Evolutionary conservation across 2,329 filamentous ascomycete species (phyloP).

Genomic region (Blastomyces parvus): DNA sequence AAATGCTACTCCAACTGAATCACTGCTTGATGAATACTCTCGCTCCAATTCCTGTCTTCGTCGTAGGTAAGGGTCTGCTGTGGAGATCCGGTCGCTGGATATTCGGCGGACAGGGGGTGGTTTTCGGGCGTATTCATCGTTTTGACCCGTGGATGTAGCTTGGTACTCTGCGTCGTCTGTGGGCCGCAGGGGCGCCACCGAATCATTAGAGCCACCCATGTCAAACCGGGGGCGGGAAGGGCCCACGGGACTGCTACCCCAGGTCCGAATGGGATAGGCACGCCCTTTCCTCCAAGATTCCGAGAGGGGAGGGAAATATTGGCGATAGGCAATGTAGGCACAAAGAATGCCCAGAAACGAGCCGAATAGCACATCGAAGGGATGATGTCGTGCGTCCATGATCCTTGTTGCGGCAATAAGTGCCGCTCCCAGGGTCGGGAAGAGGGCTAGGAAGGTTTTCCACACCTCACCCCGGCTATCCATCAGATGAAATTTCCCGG

Average conservation of each 20-base stretch:
- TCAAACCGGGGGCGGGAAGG: slow-evolving; percentile 11
- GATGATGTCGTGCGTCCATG: slow-evolving; percentile 54
- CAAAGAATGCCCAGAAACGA: slow-evolving; percentile 45
- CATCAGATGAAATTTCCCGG: slow-evolving; percentile 51
- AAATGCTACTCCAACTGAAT: slow-evolving; percentile 22
- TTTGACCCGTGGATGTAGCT: background rate
- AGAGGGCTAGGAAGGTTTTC: slow-evolving; percentile 47
- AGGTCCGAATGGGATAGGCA: slow-evolving; percentile 49
- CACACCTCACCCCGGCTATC: slow-evolving; percentile 53
- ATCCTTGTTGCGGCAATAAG: slow-evolving; percentile 50
- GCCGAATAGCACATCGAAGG: slow-evolving; percentile 51
- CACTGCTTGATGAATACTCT: slow-evolving; percentile 28
- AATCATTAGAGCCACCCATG: slow-evolving; percentile 11
- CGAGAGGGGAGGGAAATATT: slow-evolving; percentile 50
- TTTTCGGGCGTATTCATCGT: slow-evolving; percentile 3
- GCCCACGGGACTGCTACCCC: slow-evolving; percentile 32
- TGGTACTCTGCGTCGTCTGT: slow-evolving; percentile 23
- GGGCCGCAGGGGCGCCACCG: slow-evolving; percentile 21
- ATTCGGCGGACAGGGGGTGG: background rate
- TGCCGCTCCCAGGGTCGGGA: slow-evolving; percentile 45
- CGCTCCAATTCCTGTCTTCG: slow-evolving; percentile 20
- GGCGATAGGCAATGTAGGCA: slow-evolving; percentile 46
- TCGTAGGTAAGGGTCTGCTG: slow-evolving; percentile 21
- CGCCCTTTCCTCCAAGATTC: slow-evolving; percentile 50
- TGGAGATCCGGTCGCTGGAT: slow-evolving; percentile 11